Percentiles rank a stretch among this genome's conserved stretches.
These are phyloP conservation scores for Trametopsis cervina DNA, from an alignment of 768 basidiomycete species.

Conservation along the genomic window DNA sequence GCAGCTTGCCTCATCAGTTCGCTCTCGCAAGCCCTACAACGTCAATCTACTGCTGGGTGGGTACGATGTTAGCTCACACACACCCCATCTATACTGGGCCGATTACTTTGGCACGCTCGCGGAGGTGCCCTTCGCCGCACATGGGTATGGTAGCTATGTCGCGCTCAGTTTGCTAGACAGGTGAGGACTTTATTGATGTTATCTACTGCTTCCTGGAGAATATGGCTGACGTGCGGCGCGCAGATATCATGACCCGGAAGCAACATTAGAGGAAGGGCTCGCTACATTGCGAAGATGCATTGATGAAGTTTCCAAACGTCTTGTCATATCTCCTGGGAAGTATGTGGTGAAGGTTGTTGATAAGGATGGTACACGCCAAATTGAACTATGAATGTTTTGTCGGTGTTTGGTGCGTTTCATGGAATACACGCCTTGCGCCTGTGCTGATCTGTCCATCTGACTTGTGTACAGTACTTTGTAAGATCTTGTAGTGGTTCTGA, in stretches of 20 bases:
- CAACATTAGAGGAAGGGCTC: conserved; percentile 78
- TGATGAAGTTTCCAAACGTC: conserved; percentile 77
- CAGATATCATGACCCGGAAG: conserved; percentile 90
- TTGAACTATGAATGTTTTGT: conserved; percentile 49
- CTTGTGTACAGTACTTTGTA: no score
- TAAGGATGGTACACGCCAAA: conserved; percentile 80
- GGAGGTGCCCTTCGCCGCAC: conserved; percentile 87
- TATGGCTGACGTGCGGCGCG: neutral
- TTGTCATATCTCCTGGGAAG: conserved; percentile 70
- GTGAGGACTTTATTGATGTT: conserved; percentile 32
- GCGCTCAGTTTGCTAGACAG: conserved; percentile 87
- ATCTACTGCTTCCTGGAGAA: neutral
- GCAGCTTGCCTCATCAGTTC: conserved; percentile 80
- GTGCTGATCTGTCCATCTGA: no score
- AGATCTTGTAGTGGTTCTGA: no score
- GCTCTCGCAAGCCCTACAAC: conserved; percentile 80
- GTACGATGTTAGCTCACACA: conserved; percentile 69
- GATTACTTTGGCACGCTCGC: conserved; percentile 92
- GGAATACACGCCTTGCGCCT: no score
- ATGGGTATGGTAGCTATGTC: conserved; percentile 94
- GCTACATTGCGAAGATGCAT: conserved; percentile 82
- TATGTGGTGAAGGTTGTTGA: conserved; percentile 92
- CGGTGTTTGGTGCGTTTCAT: conserved; percentile 6
- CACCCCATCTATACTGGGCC: conserved; percentile 87
- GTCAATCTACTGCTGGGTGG: conserved; percentile 94